phyloP scores from a whole-genome alignment of 345 rosid genomes.

The Durio zibethinus region DNA sequence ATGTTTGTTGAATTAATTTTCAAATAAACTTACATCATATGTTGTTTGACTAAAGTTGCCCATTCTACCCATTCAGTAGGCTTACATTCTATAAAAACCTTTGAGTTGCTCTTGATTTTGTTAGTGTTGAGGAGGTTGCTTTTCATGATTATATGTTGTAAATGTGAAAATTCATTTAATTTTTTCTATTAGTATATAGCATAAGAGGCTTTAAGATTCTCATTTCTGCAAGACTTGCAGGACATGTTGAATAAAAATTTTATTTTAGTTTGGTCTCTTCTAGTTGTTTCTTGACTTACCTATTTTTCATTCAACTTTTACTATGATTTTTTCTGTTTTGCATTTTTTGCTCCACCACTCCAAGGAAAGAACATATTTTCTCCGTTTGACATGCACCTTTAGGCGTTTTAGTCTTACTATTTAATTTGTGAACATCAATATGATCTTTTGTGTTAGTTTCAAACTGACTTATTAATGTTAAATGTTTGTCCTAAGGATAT shows the following conservation, averaged over 20 bases:
- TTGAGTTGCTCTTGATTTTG: not conserved
- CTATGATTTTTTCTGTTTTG: not conserved
- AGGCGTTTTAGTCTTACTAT: not conserved
- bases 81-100: not conserved
- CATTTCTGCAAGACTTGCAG: not conserved
- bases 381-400: not conserved
- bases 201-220: not conserved
- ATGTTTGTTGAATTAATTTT: not conserved
- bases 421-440: not conserved
- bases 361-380: not conserved
- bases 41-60: not conserved
- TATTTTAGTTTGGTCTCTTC: not conserved
- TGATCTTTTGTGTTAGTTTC: not conserved
- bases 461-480: not conserved
- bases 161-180: not conserved
- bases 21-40: not conserved
- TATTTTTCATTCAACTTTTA: not conserved
- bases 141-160: not conserved
- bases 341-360: not conserved
- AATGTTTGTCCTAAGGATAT: not conserved
- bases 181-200: not conserved
- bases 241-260: not conserved
- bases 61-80: not conserved
- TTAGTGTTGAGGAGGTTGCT: not conserved
- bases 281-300: not conserved